phyloP scores from a whole-genome alignment of 257 asterid genomes.

The Eustoma russellianum region DNA sequence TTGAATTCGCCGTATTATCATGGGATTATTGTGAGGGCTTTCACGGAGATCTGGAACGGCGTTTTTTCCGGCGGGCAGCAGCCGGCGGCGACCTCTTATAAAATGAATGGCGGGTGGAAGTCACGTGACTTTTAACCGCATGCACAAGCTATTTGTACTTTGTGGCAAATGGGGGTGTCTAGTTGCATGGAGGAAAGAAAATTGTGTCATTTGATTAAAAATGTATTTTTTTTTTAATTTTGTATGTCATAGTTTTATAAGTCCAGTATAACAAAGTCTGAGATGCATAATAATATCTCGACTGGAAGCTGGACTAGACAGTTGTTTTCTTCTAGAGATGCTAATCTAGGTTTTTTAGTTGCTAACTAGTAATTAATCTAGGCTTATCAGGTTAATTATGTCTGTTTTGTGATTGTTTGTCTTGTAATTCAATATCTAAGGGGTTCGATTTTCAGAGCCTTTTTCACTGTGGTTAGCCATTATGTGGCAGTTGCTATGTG shows the following conservation, averaged over 20 bases:
- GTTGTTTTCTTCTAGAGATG: neutral
- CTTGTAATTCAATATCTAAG: neutral
- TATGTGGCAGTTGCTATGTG: neutral
- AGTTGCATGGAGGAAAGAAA: neutral
- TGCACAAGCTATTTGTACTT: slow-evolving; percentile 17
- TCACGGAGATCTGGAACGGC: slow-evolving; percentile 87
- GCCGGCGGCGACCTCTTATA: slow-evolving; percentile 3
- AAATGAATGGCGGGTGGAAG: slow-evolving; percentile 20
- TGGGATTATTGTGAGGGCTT: slow-evolving; percentile 62
- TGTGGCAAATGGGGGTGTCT: neutral
- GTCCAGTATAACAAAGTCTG: too few species aligned
- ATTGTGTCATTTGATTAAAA: neutral
- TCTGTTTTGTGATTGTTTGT: neutral
- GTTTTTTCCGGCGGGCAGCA: slow-evolving; percentile 28
- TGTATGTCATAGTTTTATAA: too few species aligned
- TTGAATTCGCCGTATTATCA: slow-evolving; percentile 81
- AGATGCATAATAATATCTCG: too few species aligned
- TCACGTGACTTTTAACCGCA: slow-evolving; percentile 33
- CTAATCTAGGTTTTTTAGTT: neutral
- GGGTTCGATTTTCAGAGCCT: slow-evolving; percentile 68
- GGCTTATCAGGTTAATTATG: slow-evolving; percentile 1
- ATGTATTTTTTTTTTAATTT: neutral
- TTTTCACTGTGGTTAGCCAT: slow-evolving; percentile 36
- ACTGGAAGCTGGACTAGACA: neutral
- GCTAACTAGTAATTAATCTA: neutral